Conservation (phyloP, 805 yeast species). For the Candida krabiensis region DNA sequence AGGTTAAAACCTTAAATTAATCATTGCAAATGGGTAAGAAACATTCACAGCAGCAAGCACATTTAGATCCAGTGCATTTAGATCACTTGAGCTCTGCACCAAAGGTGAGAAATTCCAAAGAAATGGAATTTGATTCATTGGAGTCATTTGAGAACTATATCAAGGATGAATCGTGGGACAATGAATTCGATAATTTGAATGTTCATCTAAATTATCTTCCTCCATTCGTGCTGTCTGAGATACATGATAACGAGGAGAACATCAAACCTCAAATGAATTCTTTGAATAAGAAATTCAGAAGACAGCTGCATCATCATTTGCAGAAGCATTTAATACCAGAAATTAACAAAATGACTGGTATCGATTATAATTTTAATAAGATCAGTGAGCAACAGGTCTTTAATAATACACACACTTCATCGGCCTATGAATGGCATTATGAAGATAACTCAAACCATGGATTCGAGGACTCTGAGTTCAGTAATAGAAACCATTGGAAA, state of each 20-base stretch:
- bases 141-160: slow-evolving; percentile 61
- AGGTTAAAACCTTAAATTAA: too few species aligned
- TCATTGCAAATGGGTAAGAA: slow-evolving; percentile 26
- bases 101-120: slow-evolving; percentile 29
- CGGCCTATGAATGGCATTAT: slow-evolving; percentile 62
- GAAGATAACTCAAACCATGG: slow-evolving; percentile 60
- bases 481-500: slow-evolving; percentile 57
- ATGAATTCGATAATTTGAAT: slow-evolving; percentile 67
- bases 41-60: slow-evolving; percentile 16
- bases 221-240: slow-evolving; percentile 66
- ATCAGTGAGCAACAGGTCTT: slow-evolving; percentile 48
- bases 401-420: slow-evolving; percentile 40
- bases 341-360: slow-evolving; percentile 61
- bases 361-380: slow-evolving; percentile 39
- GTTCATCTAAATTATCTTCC: slow-evolving; percentile 70
- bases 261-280: slow-evolving; percentile 72
- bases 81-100: slow-evolving; percentile 32
- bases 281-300: slow-evolving; percentile 66
- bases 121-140: slow-evolving; percentile 57
- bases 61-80: slow-evolving; percentile 30
- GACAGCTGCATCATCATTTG: slow-evolving; percentile 75
- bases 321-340: slow-evolving; percentile 70
- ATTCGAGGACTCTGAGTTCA: slow-evolving; percentile 44
- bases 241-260: slow-evolving; percentile 68
- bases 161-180: slow-evolving; percentile 74